These are phyloP conservation scores for Grosmannia serpens DNA, from an alignment of 2,329 filamentous ascomycete species.

Conservation along the genomic window DNA sequence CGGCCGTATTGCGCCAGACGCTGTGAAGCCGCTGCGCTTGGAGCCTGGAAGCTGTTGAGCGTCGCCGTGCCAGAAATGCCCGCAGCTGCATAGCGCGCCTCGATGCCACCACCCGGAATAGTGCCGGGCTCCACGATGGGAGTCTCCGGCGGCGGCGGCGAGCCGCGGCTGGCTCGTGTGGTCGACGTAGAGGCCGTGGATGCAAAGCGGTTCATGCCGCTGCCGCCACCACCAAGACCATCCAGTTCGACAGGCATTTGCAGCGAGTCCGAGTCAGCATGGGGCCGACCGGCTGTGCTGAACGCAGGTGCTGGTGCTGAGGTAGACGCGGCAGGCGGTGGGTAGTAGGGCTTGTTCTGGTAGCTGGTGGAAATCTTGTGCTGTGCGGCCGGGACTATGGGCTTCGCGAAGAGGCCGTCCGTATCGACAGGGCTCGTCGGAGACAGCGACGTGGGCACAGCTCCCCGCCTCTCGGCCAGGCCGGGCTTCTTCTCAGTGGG, in stretches of 20 bases:
- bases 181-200: conserved; percentile 92
- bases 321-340: conserved; percentile 33
- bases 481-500: conserved; percentile 45
- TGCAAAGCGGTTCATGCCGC: conserved; percentile 47
- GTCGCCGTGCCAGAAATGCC: conserved; percentile 82
- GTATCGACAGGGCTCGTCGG: conserved; percentile 67
- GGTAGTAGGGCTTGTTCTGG: conserved; percentile 48
- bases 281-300: not conserved
- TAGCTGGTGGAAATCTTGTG: conserved; percentile 32
- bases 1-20: conserved; percentile 66
- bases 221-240: not conserved
- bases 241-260: conserved; percentile 27
- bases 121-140: conserved; percentile 63
- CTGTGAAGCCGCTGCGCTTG: conserved; percentile 74
- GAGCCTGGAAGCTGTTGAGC: conserved; percentile 54
- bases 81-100: conserved; percentile 81
- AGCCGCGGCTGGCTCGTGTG: conserved; percentile 81
- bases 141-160: conserved; percentile 89
- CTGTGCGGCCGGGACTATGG: conserved; percentile 28
- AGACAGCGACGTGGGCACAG: conserved; percentile 70
- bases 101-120: conserved; percentile 69
- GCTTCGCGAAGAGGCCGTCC: conserved; percentile 68
- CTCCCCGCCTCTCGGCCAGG: conserved; percentile 71
- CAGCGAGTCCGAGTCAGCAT: conserved; percentile 17
- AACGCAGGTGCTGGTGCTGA: not conserved